Evolutionary conservation across 805 yeast species (phyloP).

Genomic region (Yamadazyma paraphyllophila): DNA sequence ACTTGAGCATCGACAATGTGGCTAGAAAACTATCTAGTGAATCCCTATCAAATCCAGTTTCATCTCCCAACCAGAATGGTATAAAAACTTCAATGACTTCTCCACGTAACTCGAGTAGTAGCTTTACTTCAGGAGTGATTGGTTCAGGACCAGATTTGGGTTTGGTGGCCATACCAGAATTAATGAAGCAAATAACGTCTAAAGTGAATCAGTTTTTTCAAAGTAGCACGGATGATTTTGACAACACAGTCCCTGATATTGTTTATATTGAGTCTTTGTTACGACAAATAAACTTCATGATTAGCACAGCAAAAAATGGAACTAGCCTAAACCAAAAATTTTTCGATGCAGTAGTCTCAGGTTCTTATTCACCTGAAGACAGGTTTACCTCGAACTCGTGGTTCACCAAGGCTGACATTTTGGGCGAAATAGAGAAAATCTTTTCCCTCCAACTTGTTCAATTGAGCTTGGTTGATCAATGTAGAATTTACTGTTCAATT

Average conservation of each 20-base stretch:
- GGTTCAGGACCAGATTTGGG: conserved; percentile 24
- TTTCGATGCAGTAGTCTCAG: conserved; percentile 42
- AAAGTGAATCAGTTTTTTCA: conserved; percentile 31
- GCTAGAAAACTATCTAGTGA: conserved; percentile 48
- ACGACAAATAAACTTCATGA: conserved; percentile 61
- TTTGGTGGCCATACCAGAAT: conserved; percentile 29
- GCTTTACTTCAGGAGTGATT: conserved; percentile 14
- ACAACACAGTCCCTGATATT: conserved; percentile 78
- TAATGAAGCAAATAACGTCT: conserved; percentile 27
- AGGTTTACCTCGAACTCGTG: conserved; percentile 24
- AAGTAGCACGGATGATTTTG: conserved; percentile 52
- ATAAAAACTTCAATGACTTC: conserved; percentile 17
- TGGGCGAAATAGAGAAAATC: conserved; percentile 33
- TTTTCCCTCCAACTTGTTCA: conserved; percentile 36
- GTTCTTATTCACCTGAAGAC: not conserved
- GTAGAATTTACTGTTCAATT: conserved; percentile 61
- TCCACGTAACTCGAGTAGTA: conserved; percentile 33
- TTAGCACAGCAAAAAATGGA: conserved; percentile 48
- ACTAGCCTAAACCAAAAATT: conserved; percentile 41
- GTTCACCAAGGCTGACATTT: conserved; percentile 41
- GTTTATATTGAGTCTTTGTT: conserved; percentile 73
- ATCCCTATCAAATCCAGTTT: conserved; percentile 7
- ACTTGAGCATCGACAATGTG: conserved; percentile 14
- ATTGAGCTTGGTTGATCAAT: conserved; percentile 49
- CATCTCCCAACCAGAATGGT: not conserved